phyloP scores from a whole-genome alignment of 805 yeast species.

The Ogataea henricii region DNA sequence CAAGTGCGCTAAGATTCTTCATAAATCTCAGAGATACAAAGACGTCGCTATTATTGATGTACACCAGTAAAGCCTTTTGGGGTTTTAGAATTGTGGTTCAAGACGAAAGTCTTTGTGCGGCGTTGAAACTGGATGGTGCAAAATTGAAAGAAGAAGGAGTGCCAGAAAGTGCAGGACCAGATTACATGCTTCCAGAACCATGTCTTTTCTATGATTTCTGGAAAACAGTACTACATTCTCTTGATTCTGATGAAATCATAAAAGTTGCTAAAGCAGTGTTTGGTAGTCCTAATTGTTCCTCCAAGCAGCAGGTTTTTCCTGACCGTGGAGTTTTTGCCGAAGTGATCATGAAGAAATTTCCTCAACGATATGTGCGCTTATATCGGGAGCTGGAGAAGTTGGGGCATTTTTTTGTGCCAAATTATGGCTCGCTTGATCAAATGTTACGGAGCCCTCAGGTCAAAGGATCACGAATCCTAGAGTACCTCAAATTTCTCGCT shows the following conservation, averaged over 20 bases:
- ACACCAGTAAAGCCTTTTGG: background rate
- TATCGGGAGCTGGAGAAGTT: background rate
- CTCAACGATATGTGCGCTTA: background rate
- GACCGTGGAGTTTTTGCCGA: background rate
- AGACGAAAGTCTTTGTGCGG: background rate
- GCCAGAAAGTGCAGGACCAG: background rate
- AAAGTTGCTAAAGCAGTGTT: background rate
- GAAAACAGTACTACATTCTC: background rate
- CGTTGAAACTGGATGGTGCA: background rate
- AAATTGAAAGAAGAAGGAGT: background rate
- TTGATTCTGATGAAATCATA: background rate
- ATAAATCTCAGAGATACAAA: background rate
- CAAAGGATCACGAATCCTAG: background rate
- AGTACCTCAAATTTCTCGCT: background rate
- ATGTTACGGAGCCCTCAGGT: background rate
- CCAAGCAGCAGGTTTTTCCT: background rate
- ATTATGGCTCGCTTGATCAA: background rate
- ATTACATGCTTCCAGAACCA: background rate
- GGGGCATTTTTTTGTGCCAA: background rate
- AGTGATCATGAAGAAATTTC: background rate
- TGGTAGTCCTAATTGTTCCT: background rate
- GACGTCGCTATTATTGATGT: background rate
- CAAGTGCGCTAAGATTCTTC: background rate
- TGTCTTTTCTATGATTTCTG: background rate
- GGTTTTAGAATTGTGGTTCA: background rate